phyloP scores from a whole-genome alignment of 73 alveolate genomes.

The Stentor coeruleus region DNA sequence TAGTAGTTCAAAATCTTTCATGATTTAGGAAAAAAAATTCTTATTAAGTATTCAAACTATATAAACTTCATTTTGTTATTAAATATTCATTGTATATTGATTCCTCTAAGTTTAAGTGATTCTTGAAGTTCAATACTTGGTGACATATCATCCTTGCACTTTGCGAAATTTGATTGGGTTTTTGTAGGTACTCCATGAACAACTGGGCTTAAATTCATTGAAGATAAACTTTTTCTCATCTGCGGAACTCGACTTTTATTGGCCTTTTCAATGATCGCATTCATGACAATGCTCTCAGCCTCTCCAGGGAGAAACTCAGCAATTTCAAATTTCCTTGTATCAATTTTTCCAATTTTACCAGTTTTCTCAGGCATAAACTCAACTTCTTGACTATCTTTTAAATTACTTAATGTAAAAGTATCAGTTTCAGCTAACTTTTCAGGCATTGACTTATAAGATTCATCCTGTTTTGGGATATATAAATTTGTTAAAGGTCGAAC shows the following conservation, averaged over 20 bases:
- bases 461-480: background rate
- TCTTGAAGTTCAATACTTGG: slow-evolving; percentile 18
- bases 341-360: background rate
- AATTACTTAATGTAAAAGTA: background rate
- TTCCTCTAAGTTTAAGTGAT: background rate
- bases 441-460: background rate
- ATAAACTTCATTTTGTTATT: too few relatives aligned
- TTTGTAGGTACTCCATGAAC: background rate
- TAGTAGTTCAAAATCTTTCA: too few relatives aligned
- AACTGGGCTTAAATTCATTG: background rate
- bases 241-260: slow-evolving; percentile 1
- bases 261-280: slow-evolving; percentile 1
- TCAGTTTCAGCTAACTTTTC: background rate
- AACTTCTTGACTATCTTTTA: background rate
- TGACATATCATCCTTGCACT: background rate
- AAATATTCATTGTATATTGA: background rate
- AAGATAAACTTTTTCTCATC: background rate
- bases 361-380: background rate
- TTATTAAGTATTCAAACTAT: too few relatives aligned
- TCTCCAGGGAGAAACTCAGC: slow-evolving; percentile 17
- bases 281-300: slow-evolving; percentile 15
- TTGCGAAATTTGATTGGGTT: background rate
- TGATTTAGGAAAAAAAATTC: too few relatives aligned
- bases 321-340: background rate
- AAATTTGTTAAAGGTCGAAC: background rate